Conservation (phyloP, 805 yeast species). For the Clavispora phyllophila region DNA sequence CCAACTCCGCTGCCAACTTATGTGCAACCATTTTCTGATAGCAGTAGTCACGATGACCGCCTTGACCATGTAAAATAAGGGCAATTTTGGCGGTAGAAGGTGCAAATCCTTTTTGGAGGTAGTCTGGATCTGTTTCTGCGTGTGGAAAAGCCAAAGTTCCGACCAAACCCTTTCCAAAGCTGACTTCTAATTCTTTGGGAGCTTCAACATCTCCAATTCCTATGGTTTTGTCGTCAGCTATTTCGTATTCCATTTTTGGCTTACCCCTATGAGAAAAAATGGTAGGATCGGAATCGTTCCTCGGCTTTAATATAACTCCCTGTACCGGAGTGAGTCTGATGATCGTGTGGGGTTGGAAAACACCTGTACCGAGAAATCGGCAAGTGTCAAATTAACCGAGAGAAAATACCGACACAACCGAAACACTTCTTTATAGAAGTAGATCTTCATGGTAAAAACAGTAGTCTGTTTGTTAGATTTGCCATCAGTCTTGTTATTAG, state of each 20-base stretch:
- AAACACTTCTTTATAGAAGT: too few species aligned
- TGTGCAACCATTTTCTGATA: conserved; percentile 64
- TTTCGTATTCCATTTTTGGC: conserved; percentile 5
- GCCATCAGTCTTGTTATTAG: too few species aligned
- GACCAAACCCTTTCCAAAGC: conserved; percentile 27
- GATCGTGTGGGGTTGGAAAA: background rate
- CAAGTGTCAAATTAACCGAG: background rate
- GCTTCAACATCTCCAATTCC: conserved; percentile 9
- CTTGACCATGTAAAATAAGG: conserved; percentile 75
- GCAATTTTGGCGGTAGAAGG: conserved; percentile 49
- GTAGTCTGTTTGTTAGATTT: too few species aligned
- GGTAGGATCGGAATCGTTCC: background rate
- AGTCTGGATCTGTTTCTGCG: conserved; percentile 20
- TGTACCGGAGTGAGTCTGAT: background rate
- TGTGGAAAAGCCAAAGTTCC: conserved; percentile 39
- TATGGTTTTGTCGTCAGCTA: conserved; percentile 4
- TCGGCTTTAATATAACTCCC: background rate
- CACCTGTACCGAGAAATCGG: background rate
- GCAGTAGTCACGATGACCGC: conserved; percentile 77
- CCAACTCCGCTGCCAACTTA: conserved; percentile 50
- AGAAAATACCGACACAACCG: background rate
- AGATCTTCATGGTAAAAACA: too few species aligned
- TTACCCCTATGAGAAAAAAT: background rate
- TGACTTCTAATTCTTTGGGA: conserved; percentile 34
- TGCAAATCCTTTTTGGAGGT: conserved; percentile 22